A percentile compares a stretch with the other conserved stretches of the same genome.
Evolutionary conservation across 768 basidiomycete species (phyloP).

Genomic region (Trametes elegans): DNA sequence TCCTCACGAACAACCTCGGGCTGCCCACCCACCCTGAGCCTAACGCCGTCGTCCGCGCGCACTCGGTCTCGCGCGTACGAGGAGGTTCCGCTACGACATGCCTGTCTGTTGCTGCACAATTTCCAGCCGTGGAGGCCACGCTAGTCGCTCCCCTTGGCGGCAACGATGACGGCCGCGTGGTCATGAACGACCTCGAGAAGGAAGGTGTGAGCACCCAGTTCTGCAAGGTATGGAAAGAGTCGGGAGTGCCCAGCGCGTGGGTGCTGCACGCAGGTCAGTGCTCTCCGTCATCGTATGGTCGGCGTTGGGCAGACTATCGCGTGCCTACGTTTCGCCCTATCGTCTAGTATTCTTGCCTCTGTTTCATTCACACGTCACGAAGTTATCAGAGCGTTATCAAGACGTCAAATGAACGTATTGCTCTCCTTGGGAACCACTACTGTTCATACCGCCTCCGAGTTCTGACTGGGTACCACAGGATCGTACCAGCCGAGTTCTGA

Average conservation of each 20-base stretch:
- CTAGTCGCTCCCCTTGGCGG: conserved; percentile 75
- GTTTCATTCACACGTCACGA: neutral
- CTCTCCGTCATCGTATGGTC: neutral
- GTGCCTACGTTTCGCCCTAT: neutral
- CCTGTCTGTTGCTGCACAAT: conserved; percentile 71
- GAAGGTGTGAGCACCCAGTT: conserved; percentile 69
- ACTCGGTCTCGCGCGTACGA: conserved; percentile 62
- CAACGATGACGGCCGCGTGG: conserved; percentile 62
- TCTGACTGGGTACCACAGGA: conserved; percentile 6
- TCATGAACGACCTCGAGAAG: conserved; percentile 62
- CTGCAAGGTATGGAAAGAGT: conserved; percentile 70
- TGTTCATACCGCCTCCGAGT: neutral
- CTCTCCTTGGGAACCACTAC: neutral
- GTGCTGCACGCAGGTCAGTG: conserved; percentile 67
- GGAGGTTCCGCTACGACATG: conserved; percentile 74
- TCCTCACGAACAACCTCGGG: conserved; percentile 69
- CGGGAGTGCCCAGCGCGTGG: conserved; percentile 80
- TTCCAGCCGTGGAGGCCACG: conserved; percentile 60
- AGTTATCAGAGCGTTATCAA: too few species aligned
- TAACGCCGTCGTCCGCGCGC: conserved; percentile 61
- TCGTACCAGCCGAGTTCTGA: neutral
- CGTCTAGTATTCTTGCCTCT: neutral
- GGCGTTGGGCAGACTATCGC: neutral
- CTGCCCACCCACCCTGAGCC: conserved; percentile 60
- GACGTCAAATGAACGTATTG: too few species aligned